Evolutionary conservation across 768 basidiomycete genomes (phyloP).

Genomic region (Pisolithus microcarpus): DNA sequence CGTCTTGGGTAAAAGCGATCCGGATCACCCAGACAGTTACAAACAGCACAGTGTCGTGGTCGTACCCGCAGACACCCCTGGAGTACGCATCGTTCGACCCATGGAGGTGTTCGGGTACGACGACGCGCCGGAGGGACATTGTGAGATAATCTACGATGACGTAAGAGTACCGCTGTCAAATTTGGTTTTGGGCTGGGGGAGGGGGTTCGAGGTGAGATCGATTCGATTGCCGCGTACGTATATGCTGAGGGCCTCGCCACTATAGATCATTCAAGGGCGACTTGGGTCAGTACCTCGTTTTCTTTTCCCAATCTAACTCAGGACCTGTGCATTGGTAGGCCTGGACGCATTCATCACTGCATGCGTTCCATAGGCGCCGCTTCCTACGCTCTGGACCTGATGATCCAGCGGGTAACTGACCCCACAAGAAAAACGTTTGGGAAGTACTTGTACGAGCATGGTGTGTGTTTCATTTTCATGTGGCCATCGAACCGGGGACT

Average conservation of each 20-base stretch:
- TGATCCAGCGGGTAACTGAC: constrained; percentile 92
- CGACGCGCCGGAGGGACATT: constrained; percentile 95
- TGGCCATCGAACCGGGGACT: not conserved
- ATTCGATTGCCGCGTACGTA: not conserved
- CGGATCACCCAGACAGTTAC: constrained; percentile 67
- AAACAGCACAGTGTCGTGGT: constrained; percentile 90
- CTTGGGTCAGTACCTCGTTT: constrained; percentile 54
- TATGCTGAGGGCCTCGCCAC: not conserved
- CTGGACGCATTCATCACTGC: constrained; percentile 95
- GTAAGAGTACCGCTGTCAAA: constrained; percentile 83
- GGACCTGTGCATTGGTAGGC: constrained; percentile 37
- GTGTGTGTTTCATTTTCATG: constrained; percentile 36
- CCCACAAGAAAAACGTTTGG: constrained; percentile 89
- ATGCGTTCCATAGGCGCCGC: constrained; percentile 96
- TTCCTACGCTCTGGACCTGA: constrained; percentile 72
- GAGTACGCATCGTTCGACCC: constrained; percentile 84
- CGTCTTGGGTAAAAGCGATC: constrained; percentile 92
- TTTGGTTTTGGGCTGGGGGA: constrained; percentile 87
- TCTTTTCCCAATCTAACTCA: not conserved
- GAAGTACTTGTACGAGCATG: constrained; percentile 86
- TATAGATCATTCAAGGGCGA: constrained; percentile 86
- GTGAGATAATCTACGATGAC: constrained; percentile 90
- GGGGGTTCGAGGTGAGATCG: constrained; percentile 75
- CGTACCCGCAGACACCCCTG: constrained; percentile 82
- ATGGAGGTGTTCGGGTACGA: constrained; percentile 94